A percentile compares a stretch with the other conserved stretches of the same genome.
These are phyloP conservation scores for Theobroma cacao DNA, from an alignment of 345 rosid genomes.

Conservation along the genomic window DNA sequence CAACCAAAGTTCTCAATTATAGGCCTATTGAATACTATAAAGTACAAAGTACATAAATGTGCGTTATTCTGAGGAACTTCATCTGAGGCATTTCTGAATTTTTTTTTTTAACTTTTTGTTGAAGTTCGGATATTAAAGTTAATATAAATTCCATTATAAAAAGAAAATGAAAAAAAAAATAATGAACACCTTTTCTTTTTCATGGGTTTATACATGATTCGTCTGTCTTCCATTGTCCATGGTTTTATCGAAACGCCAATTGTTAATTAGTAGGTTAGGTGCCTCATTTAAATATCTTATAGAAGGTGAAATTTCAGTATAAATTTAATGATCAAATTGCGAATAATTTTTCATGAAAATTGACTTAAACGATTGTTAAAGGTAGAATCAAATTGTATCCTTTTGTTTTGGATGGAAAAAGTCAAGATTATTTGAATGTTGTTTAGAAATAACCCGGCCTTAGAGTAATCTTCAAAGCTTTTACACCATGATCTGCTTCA, in stretches of 20 bases:
- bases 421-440: background rate
- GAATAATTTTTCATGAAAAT: background rate
- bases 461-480: background rate
- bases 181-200: background rate
- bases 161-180: background rate
- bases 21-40: background rate
- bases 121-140: background rate
- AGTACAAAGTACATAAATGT: background rate
- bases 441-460: background rate
- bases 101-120: background rate
- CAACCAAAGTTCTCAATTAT: background rate
- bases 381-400: background rate
- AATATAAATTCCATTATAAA: background rate
- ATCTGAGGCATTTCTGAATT: background rate
- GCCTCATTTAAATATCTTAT: background rate
- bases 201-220: background rate
- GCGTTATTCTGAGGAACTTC: background rate
- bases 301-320: background rate
- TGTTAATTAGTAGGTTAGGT: background rate
- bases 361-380: background rate
- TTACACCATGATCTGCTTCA: background rate
- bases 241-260: background rate
- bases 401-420: background rate
- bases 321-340: background rate
- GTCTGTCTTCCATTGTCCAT: background rate